phyloP scores from a whole-genome alignment of 192 early-diverging fungal species.

The Dimargaris verticillata region DNA sequence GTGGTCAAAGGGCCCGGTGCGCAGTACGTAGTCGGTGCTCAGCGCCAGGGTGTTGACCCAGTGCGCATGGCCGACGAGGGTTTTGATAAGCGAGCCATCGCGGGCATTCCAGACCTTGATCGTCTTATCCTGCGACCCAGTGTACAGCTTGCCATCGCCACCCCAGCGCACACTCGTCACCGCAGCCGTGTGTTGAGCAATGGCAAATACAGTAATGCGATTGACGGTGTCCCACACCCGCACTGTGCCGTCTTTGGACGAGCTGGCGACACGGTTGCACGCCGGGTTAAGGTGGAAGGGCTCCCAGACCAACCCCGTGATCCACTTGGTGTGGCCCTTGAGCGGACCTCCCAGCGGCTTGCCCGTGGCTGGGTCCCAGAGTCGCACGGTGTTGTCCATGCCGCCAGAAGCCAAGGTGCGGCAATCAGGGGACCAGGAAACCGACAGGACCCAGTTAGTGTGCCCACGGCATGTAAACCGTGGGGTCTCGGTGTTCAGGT shows the following conservation, averaged over 20 bases:
- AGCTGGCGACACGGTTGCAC: slow-evolving; percentile 67
- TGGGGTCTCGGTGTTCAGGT: slow-evolving; percentile 92
- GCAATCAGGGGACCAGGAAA: slow-evolving; percentile 88
- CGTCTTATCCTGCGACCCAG: slow-evolving; percentile 81
- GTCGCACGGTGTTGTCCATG: slow-evolving; percentile 79
- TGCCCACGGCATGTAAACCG: slow-evolving; percentile 69
- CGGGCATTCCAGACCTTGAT: slow-evolving; percentile 85
- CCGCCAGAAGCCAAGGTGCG: slow-evolving; percentile 71
- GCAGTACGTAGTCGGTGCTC: slow-evolving; percentile 75
- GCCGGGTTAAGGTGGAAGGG: slow-evolving; percentile 69
- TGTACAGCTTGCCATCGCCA: slow-evolving; percentile 85
- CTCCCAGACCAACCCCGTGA: slow-evolving; percentile 87
- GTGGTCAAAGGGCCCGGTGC: slow-evolving; percentile 84
- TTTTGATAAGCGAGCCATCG: slow-evolving; percentile 70
- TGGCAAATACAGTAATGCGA: slow-evolving; percentile 52
- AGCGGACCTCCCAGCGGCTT: slow-evolving; percentile 57
- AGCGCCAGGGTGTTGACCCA: slow-evolving; percentile 93
- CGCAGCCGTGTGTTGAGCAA: slow-evolving; percentile 80
- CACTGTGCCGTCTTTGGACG: slow-evolving; percentile 87
- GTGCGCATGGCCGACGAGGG: slow-evolving; percentile 83
- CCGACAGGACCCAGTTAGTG: slow-evolving; percentile 79
- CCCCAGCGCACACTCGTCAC: slow-evolving; percentile 95
- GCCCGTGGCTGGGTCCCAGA: slow-evolving; percentile 85
- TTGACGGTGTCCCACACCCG: slow-evolving; percentile 82
- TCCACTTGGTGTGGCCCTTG: slow-evolving; percentile 72